phyloP scores from a whole-genome alignment of 2,329 filamentous ascomycete species.

The Microdochium bolleyi region DNA sequence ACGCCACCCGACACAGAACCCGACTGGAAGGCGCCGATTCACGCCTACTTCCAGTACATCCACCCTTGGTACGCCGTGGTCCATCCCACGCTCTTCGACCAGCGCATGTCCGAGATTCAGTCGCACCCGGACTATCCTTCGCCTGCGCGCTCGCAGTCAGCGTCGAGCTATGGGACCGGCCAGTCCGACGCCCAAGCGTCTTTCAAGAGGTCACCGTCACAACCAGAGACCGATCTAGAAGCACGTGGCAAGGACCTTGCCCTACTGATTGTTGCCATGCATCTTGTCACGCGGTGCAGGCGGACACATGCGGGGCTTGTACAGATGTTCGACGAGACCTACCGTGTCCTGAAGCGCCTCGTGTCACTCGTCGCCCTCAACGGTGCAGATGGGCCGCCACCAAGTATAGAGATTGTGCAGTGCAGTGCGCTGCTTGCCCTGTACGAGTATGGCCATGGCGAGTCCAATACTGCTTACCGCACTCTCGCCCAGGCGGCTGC shows the following conservation, averaged over 20 bases:
- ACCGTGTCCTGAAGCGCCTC: conserved; percentile 28
- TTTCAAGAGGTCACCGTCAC: conserved; percentile 1
- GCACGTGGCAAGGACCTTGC: conserved; percentile 20
- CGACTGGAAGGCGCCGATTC: conserved; percentile 27
- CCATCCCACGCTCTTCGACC: conserved; percentile 28
- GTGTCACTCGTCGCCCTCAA: conserved; percentile 24
- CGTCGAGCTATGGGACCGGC: conserved; percentile 8
- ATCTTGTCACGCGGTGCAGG: conserved; percentile 30
- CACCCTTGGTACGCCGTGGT: conserved; percentile 33
- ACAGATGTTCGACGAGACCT: conserved; percentile 29
- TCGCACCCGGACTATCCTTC: conserved; percentile 2
- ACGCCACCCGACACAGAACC: conserved; percentile 8
- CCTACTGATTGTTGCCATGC: conserved; percentile 33
- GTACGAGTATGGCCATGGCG: conserved; percentile 36
- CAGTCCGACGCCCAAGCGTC: conserved; percentile 5
- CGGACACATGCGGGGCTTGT: conserved; percentile 23
- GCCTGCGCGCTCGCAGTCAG: conserved; percentile 7
- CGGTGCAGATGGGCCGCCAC: conserved; percentile 18
- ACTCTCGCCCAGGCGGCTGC: conserved; percentile 32
- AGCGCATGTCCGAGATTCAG: conserved; percentile 16
- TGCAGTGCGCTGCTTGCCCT: conserved; percentile 30
- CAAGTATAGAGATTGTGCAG: conserved; percentile 30
- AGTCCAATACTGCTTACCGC: conserved; percentile 29
- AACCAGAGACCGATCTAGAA: conserved; percentile 6
- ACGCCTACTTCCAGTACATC: conserved; percentile 29